phyloP scores from a whole-genome alignment of 371 early-diverging fungal species.

The Mortierella sp. region DNA sequence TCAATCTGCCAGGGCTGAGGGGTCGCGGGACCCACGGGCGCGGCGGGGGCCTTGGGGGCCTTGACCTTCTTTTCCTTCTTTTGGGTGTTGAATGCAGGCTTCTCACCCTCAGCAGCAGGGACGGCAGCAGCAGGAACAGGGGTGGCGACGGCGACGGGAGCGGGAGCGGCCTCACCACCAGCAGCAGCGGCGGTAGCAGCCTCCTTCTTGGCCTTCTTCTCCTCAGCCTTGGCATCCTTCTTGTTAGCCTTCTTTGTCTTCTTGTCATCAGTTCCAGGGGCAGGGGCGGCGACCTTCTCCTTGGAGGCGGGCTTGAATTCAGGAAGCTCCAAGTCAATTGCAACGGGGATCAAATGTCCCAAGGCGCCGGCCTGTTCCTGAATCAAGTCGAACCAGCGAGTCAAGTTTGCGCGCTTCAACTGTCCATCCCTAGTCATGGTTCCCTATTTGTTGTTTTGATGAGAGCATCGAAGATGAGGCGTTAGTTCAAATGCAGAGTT shows the following conservation, averaged over 20 bases:
- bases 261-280: conserved; percentile 61
- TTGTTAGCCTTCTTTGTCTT: conserved; percentile 62
- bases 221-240: conserved; percentile 75
- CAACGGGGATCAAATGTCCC: conserved; percentile 64
- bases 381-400: conserved; percentile 85
- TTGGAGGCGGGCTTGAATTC: conserved; percentile 62
- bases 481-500: background rate
- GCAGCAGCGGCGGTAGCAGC: conserved; percentile 28
- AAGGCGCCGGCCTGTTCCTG: conserved; percentile 71
- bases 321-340: conserved; percentile 71
- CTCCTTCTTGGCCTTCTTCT: conserved; percentile 64
- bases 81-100: conserved; percentile 26
- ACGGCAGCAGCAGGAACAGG: conserved; percentile 16
- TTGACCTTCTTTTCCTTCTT: conserved; percentile 56
- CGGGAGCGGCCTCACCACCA: conserved; percentile 1
- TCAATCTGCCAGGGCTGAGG: conserved; percentile 89
- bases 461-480: background rate
- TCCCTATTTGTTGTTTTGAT: conserved; percentile 38
- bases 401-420: conserved; percentile 64
- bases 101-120: background rate
- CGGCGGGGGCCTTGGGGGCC: conserved; percentile 58
- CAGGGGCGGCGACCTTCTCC: conserved; percentile 58
- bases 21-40: conserved; percentile 64
- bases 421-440: conserved; percentile 60
- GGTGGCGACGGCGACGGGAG: background rate